Evolutionary conservation across 1,284 basidiomycete species (phyloP).

Genomic region (Rhodotorula sp.): DNA sequence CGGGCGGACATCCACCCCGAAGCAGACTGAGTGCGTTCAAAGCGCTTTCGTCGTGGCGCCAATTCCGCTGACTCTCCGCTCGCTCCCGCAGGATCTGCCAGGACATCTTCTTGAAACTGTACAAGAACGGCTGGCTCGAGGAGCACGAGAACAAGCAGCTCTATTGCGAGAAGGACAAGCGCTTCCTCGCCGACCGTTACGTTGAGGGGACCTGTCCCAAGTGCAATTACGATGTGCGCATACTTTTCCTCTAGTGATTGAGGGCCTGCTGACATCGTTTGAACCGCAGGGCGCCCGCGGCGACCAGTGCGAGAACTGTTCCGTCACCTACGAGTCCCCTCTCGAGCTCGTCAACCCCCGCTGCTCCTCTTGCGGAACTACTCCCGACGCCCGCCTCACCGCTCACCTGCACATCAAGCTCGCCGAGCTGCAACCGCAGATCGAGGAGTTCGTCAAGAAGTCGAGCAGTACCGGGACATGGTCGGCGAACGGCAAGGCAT

Average conservation of each 20-base stretch:
- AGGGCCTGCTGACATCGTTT: neutral
- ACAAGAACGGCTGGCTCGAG: constrained; percentile 70
- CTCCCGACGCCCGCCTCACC: constrained; percentile 63
- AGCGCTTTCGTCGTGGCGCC: neutral
- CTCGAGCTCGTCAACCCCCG: constrained; percentile 93
- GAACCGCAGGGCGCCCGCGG: constrained; percentile 85
- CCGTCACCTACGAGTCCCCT: constrained; percentile 82
- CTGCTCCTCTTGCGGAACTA: constrained; percentile 79
- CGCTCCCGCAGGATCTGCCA: constrained; percentile 69
- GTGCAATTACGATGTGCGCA: constrained; percentile 72
- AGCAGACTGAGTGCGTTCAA: constrained; percentile 66
- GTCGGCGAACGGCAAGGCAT: constrained; percentile 86
- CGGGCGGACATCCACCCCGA: constrained; percentile 86
- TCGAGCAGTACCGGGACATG: constrained; percentile 81
- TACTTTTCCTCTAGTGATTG: neutral
- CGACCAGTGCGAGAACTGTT: constrained; percentile 96
- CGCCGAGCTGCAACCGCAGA: constrained; percentile 74
- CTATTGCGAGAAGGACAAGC: constrained; percentile 84
- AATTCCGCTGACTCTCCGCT: neutral
- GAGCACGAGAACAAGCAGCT: constrained; percentile 86
- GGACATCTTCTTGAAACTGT: constrained; percentile 78
- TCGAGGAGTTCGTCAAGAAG: constrained; percentile 84
- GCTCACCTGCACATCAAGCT: constrained; percentile 94
- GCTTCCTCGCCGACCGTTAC: constrained; percentile 91
- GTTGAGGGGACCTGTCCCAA: constrained; percentile 92